Conservation (phyloP, 768 basidiomycete species). For the Hericium coralloides region DNA sequence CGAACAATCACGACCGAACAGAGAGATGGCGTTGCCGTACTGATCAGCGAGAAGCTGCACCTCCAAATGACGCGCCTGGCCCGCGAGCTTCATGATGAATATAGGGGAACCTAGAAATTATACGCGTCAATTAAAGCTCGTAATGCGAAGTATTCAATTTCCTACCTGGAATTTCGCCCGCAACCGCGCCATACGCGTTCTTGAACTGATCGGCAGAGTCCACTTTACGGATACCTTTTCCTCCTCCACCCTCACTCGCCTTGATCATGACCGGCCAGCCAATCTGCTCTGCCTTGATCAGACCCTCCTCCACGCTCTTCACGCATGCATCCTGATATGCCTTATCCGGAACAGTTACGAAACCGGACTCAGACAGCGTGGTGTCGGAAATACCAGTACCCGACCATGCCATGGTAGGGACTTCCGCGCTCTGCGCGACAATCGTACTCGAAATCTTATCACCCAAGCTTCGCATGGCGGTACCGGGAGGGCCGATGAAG, state of each 20-base stretch:
- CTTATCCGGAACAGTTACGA: slow-evolving; percentile 88
- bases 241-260: slow-evolving; percentile 97
- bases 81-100: slow-evolving; percentile 99
- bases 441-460: slow-evolving; percentile 99
- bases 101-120: slow-evolving; percentile 76
- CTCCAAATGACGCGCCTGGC: slow-evolving; percentile 94
- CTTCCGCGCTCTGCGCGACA: slow-evolving; percentile 92
- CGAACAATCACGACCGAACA: slow-evolving; percentile 98
- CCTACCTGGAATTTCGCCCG: slow-evolving; percentile 92
- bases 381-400: slow-evolving; percentile 92
- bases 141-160: slow-evolving; percentile 10
- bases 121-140: slow-evolving; percentile 1
- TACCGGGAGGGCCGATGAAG: slow-evolving; percentile 98
- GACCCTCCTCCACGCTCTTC: slow-evolving; percentile 77
- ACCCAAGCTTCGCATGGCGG: slow-evolving; percentile 96
- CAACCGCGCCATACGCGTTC: slow-evolving; percentile 89
- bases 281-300: slow-evolving; percentile 75
- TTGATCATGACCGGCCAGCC: slow-evolving; percentile 99
- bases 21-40: slow-evolving; percentile 97
- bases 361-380: slow-evolving; percentile 72
- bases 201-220: slow-evolving; percentile 82
- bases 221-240: slow-evolving; percentile 97
- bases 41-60: slow-evolving; percentile 98
- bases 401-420: slow-evolving; percentile 99
- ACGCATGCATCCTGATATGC: slow-evolving; percentile 89